phyloP scores from a whole-genome alignment of 1,139 yeast species.

The Yamadazyma triangularis region DNA sequence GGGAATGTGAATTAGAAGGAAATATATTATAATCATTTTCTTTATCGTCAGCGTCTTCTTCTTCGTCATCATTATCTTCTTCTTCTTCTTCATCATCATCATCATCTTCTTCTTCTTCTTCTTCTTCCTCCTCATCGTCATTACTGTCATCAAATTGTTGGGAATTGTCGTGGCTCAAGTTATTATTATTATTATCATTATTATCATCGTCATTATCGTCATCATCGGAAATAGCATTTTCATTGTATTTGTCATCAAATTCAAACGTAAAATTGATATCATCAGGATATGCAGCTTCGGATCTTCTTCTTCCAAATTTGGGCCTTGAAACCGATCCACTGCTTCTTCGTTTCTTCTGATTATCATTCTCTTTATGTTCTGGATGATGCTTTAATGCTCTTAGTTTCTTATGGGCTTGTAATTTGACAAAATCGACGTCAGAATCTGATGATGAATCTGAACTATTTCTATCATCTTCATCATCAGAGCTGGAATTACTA shows the following conservation, averaged over 20 bases:
- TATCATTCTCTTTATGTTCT: slow-evolving; percentile 10
- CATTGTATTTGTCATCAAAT: slow-evolving; percentile 34
- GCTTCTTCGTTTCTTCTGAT: slow-evolving; percentile 8
- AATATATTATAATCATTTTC: not conserved
- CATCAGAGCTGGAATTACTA: slow-evolving; percentile 21
- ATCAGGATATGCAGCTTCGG: slow-evolving; percentile 40
- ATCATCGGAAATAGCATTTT: slow-evolving; percentile 17
- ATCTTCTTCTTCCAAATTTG: slow-evolving; percentile 35
- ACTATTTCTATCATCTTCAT: slow-evolving; percentile 23
- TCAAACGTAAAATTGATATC: slow-evolving; percentile 57
- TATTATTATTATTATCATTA: slow-evolving; percentile 1
- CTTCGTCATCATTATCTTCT: slow-evolving; percentile 12
- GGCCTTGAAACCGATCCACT: slow-evolving; percentile 19
- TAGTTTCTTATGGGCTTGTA: slow-evolving; percentile 64
- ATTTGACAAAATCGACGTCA: slow-evolving; percentile 64
- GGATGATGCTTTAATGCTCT: slow-evolving; percentile 45
- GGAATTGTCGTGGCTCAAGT: slow-evolving; percentile 31
- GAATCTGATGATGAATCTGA: slow-evolving; percentile 56
- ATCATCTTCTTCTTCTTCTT: slow-evolving; percentile 47
- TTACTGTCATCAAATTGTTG: slow-evolving; percentile 53
- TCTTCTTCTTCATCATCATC: slow-evolving; percentile 44
- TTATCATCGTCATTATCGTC: slow-evolving; percentile 12
- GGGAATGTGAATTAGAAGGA: not conserved
- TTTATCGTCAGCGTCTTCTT: slow-evolving; percentile 5
- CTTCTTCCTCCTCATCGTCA: slow-evolving; percentile 31